A percentile compares a stretch with the other conserved stretches of the same genome.
These are phyloP conservation scores for Lasiosphaeria ovina DNA, from an alignment of 495 filamentous ascomycete species.

Conservation along the genomic window DNA sequence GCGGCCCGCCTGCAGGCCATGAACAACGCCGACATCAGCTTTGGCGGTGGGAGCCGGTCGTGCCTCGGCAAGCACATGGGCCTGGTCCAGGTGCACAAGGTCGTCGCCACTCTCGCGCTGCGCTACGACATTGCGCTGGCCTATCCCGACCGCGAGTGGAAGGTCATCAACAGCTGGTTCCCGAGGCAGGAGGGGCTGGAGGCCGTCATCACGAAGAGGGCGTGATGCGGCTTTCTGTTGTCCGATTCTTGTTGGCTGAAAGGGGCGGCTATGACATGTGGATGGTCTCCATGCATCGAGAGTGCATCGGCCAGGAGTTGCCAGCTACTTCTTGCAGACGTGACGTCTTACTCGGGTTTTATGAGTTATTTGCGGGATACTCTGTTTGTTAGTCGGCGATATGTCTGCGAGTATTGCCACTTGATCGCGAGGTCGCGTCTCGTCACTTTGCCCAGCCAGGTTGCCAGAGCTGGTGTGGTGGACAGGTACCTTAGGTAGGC, in stretches of 20 bases:
- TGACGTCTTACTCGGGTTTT: too few species aligned
- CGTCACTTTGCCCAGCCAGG: too few species aligned
- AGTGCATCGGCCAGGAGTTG: too few species aligned
- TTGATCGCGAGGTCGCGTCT: too few species aligned
- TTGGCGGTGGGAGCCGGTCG: constrained; percentile 59
- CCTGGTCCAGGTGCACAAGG: constrained; percentile 62
- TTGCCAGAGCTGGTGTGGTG: too few species aligned
- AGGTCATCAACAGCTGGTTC: constrained; percentile 16
- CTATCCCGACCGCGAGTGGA: constrained; percentile 21
- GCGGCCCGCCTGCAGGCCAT: constrained; percentile 18
- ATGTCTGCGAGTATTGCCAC: too few species aligned
- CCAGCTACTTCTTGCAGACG: too few species aligned
- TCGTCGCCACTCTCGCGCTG: constrained; percentile 58
- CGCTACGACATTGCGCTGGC: constrained; percentile 42
- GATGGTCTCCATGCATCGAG: too few species aligned
- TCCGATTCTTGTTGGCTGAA: not conserved
- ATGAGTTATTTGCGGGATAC: too few species aligned
- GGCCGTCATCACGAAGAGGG: not conserved
- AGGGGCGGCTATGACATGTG: not conserved
- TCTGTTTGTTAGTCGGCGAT: too few species aligned
- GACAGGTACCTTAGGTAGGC: too few species aligned
- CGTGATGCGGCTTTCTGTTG: not conserved
- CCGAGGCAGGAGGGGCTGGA: constrained; percentile 11
- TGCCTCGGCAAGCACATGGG: constrained; percentile 65
- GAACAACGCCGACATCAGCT: constrained; percentile 37